phyloP scores from a whole-genome alignment of 345 rosid species.

The Eucalyptus marginata region DNA sequence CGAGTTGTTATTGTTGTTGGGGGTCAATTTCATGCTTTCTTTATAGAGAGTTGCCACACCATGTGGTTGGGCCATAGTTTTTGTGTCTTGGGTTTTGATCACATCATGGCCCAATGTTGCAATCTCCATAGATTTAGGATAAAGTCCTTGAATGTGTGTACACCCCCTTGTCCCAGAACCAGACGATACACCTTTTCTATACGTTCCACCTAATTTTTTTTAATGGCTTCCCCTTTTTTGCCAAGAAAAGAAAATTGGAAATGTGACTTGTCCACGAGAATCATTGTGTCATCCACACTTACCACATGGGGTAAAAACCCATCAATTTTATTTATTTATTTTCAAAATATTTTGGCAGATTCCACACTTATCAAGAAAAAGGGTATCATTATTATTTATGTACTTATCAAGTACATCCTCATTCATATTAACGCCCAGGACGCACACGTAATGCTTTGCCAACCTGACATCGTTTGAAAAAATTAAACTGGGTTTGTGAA shows the following conservation, averaged over 20 bases:
- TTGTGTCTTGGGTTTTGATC: not conserved
- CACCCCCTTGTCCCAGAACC: not conserved
- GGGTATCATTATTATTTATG: not conserved
- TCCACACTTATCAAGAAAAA: not conserved
- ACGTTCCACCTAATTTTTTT: not conserved
- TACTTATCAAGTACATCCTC: not conserved
- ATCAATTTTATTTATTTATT: not conserved
- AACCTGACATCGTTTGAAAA: too few species aligned
- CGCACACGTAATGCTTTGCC: too few species aligned
- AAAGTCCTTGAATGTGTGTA: not conserved
- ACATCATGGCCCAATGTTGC: not conserved
- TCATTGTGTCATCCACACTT: not conserved
- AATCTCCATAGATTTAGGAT: not conserved
- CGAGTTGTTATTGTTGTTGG: not conserved
- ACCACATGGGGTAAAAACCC: not conserved
- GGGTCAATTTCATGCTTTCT: not conserved
- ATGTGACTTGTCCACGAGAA: not conserved
- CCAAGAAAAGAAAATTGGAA: not conserved
- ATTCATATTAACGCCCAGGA: not conserved
- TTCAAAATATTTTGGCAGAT: not conserved
- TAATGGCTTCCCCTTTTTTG: not conserved
- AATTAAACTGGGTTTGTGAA: not conserved
- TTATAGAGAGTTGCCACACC: not conserved
- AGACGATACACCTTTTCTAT: not conserved
- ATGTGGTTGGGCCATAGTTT: not conserved